Conservation (phyloP, 2,329 filamentous ascomycete species). For the Aspergillus eucalypticola region DNA sequence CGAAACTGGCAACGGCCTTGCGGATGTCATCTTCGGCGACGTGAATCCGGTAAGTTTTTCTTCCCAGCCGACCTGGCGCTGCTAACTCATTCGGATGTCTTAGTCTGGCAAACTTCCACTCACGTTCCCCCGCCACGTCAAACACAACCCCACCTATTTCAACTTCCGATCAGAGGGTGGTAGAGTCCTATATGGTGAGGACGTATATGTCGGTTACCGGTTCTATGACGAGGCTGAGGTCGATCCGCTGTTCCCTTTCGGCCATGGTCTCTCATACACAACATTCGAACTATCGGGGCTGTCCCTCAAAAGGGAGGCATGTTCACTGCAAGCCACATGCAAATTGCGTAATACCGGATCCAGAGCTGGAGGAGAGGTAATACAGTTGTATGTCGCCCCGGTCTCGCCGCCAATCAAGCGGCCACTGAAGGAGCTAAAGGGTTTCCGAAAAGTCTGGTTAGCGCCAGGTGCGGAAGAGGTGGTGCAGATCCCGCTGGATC, state of each 20-base stretch:
- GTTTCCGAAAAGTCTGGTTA: slow-evolving; percentile 62
- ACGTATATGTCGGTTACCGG: slow-evolving; percentile 75
- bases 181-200: slow-evolving; percentile 72
- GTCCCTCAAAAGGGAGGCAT: slow-evolving; percentile 12
- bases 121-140: slow-evolving; percentile 4
- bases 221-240: slow-evolving; percentile 70
- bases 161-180: slow-evolving; percentile 69
- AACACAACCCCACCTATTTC: slow-evolving; percentile 60
- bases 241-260: slow-evolving; percentile 70
- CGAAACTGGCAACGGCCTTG: slow-evolving; percentile 75
- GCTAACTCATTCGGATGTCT: not conserved
- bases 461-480: slow-evolving; percentile 57
- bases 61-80: not conserved
- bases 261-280: slow-evolving; percentile 75
- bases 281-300: slow-evolving; percentile 58
- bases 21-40: slow-evolving; percentile 71
- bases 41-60: slow-evolving; percentile 55
- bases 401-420: slow-evolving; percentile 9
- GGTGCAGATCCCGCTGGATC: slow-evolving; percentile 31
- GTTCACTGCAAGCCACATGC: slow-evolving; percentile 15
- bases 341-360: slow-evolving; percentile 48
- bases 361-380: slow-evolving; percentile 52
- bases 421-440: slow-evolving; percentile 58
- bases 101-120: slow-evolving; percentile 69
- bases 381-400: slow-evolving; percentile 50